phyloP scores from a whole-genome alignment of 1,284 basidiomycete genomes.

The Sporisorium exsertum region DNA sequence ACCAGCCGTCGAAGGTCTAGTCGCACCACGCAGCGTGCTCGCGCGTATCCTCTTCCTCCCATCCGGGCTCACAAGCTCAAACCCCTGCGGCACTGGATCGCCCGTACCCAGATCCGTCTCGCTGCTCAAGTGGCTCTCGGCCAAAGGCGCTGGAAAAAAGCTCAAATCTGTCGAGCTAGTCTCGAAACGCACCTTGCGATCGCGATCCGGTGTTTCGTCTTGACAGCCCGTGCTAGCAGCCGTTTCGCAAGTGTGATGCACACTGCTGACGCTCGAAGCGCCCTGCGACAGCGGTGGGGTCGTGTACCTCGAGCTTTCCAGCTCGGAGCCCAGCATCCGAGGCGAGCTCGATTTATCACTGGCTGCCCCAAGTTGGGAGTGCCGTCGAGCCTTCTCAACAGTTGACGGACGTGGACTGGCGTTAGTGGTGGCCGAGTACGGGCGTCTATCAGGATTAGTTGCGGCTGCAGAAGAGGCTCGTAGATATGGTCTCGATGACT shows the following conservation, averaged over 20 bases:
- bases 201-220: slow-evolving; percentile 3
- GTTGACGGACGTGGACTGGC: not conserved
- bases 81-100: slow-evolving; percentile 22
- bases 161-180: slow-evolving; percentile 19
- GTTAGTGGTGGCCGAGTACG: not conserved
- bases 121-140: not conserved
- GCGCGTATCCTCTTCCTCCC: slow-evolving; percentile 10
- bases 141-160: slow-evolving; percentile 8
- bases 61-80: slow-evolving; percentile 33
- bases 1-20: slow-evolving; percentile 30
- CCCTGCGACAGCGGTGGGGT: slow-evolving; percentile 32
- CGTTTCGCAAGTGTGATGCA: slow-evolving; percentile 35
- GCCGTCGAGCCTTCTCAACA: not conserved
- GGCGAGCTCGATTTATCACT: slow-evolving; percentile 13
- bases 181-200: slow-evolving; percentile 26
- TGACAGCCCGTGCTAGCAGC: slow-evolving; percentile 4
- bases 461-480: not conserved
- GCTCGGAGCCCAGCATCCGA: slow-evolving; percentile 13
- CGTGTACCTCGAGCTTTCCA: slow-evolving; percentile 24
- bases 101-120: not conserved
- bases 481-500: slow-evolving; percentile 4
- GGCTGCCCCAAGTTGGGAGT: not conserved
- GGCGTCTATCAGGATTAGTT: not conserved
- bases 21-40: slow-evolving; percentile 2
- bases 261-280: slow-evolving; percentile 25